Conservation (phyloP, 1,284 basidiomycete species). For the Hemileia vastatrix region DNA sequence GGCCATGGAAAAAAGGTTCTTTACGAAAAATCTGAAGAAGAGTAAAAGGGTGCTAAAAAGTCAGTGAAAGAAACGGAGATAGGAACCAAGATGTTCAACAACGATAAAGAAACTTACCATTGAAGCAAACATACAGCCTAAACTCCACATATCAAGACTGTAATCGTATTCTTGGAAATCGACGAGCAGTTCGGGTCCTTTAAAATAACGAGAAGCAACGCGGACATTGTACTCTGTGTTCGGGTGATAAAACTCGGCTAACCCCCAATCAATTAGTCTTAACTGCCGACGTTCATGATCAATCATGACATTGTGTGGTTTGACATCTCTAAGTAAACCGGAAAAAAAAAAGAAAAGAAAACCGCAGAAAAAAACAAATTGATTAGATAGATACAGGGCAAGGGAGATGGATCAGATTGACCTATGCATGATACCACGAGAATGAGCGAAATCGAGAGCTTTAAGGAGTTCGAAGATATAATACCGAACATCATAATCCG, state of each 20-base stretch:
- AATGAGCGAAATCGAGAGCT: slow-evolving; percentile 47
- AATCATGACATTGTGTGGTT: slow-evolving; percentile 99
- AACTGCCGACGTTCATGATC: slow-evolving; percentile 91
- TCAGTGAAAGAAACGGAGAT: background rate
- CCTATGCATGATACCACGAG: slow-evolving; percentile 4
- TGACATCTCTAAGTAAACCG: slow-evolving; percentile 67
- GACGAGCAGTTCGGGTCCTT: slow-evolving; percentile 91
- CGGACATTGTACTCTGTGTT: slow-evolving; percentile 97
- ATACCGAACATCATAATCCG: slow-evolving; percentile 87
- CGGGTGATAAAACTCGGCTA: slow-evolving; percentile 97
- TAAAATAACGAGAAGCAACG: slow-evolving; percentile 95
- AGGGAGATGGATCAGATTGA: background rate
- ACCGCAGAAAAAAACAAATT: background rate
- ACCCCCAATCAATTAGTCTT: slow-evolving; percentile 95
- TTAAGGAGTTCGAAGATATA: slow-evolving; percentile 97
- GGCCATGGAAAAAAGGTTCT: slow-evolving; percentile 98
- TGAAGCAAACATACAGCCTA: slow-evolving; percentile 97
- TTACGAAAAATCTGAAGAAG: slow-evolving; percentile 82
- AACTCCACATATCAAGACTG: slow-evolving; percentile 83
- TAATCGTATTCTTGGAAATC: slow-evolving; percentile 85
- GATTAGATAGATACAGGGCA: background rate
- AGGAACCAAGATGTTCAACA: background rate
- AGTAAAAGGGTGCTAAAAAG: background rate
- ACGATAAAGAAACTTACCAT: slow-evolving; percentile 59
- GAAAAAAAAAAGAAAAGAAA: background rate